Evolutionary conservation across 169 alveolate genomes (phyloP).

Genomic region (Plasmodium berghei): DNA sequence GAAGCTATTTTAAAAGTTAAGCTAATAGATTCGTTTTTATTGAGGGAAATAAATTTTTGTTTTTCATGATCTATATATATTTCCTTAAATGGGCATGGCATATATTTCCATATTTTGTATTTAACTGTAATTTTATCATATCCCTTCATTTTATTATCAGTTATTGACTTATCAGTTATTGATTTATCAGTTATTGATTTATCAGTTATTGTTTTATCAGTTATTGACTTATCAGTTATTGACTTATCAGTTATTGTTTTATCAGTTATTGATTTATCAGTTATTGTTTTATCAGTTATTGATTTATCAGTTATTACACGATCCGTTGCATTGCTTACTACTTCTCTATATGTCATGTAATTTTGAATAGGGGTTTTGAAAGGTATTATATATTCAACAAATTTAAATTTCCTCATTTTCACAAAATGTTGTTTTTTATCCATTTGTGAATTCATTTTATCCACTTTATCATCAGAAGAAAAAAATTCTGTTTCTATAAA

Average conservation of each 20-base stretch:
- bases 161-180: not conserved
- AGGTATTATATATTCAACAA: not conserved
- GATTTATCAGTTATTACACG: not conserved
- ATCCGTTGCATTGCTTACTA: not conserved
- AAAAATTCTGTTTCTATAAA: slow-evolving; percentile 43
- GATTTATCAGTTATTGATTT: not conserved
- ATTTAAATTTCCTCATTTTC: not conserved
- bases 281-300: not conserved
- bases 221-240: slow-evolving; percentile 5
- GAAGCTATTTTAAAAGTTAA: slow-evolving; percentile 43
- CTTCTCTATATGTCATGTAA: too few relatives aligned
- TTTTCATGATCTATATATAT: not conserved
- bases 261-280: not conserved
- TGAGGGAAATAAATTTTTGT: slow-evolving; percentile 1
- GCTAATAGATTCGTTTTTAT: slow-evolving; percentile 18
- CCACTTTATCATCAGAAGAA: not conserved
- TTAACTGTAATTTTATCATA: slow-evolving; percentile 17
- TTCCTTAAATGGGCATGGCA: slow-evolving; percentile 70
- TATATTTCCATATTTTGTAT: slow-evolving; percentile 61
- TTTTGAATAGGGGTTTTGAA: too few relatives aligned
- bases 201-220: not conserved
- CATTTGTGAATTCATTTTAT: not conserved
- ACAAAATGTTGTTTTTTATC: too few relatives aligned
- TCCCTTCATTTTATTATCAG: slow-evolving; percentile 4
- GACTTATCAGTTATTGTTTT: not conserved